Conservation (phyloP, 2,329 filamentous ascomycete species). For the Trichoderma harzianum region DNA sequence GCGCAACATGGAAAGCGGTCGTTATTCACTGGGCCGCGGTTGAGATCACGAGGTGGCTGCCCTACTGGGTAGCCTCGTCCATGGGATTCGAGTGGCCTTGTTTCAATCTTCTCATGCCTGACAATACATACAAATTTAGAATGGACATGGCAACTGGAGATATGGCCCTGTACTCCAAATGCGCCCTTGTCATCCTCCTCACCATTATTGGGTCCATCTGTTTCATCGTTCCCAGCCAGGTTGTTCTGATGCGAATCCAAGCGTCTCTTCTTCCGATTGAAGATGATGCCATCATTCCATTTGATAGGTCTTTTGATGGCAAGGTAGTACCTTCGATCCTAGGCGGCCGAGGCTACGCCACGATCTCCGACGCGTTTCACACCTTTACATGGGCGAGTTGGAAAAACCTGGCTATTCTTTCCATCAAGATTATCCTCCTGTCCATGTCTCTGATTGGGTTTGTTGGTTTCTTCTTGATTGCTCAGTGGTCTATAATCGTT, state of each 20-base stretch:
- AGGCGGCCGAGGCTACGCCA: conserved; percentile 68
- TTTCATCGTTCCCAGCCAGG: conserved; percentile 70
- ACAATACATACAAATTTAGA: conserved; percentile 31
- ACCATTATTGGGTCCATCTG: conserved; percentile 54
- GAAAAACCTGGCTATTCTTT: conserved; percentile 56
- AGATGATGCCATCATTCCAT: conserved; percentile 82
- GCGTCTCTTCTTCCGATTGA: conserved; percentile 80
- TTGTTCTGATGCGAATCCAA: conserved; percentile 77
- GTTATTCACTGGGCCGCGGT: conserved; percentile 58
- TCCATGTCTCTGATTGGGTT: conserved; percentile 40
- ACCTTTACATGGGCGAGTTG: conserved; percentile 72
- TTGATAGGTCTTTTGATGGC: conserved; percentile 81
- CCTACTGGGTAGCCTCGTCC: conserved; percentile 40
- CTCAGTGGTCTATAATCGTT: not conserved
- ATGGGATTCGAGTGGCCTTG: conserved; percentile 42
- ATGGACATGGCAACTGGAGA: conserved; percentile 36
- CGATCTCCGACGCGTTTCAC: conserved; percentile 72
- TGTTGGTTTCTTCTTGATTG: not conserved
- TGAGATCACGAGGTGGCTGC: conserved; percentile 49
- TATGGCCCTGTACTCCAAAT: conserved; percentile 37
- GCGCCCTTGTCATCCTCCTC: conserved; percentile 42
- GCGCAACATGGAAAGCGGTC: conserved; percentile 66
- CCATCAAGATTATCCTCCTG: conserved; percentile 66
- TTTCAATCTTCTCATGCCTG: conserved; percentile 36
- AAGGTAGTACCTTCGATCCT: conserved; percentile 68